These are phyloP conservation scores for Suhomyces guaymorum DNA, from an alignment of 1,139 yeast species.

Conservation along the genomic window DNA sequence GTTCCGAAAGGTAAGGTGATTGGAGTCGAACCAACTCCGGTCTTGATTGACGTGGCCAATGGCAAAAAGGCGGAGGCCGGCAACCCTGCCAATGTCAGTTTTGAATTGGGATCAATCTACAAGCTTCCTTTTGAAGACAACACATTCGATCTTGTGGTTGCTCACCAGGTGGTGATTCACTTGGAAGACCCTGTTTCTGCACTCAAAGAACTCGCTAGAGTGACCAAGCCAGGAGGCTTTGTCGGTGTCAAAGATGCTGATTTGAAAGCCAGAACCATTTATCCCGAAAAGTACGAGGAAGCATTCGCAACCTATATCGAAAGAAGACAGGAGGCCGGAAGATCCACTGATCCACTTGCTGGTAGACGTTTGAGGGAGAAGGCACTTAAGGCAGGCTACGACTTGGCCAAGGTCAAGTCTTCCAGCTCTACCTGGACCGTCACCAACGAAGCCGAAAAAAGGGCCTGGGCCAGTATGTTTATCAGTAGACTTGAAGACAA, in stretches of 20 bases:
- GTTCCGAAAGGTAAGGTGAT: conserved; percentile 28
- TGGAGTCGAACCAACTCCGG: conserved; percentile 38
- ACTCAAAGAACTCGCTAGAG: conserved; percentile 13
- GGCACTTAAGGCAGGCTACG: conserved; percentile 25
- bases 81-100: conserved; percentile 24
- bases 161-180: conserved; percentile 43
- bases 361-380: conserved; percentile 20
- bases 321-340: conserved; percentile 9
- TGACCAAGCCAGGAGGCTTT: conserved; percentile 13
- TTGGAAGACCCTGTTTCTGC: conserved; percentile 28
- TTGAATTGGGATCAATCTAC: conserved; percentile 32
- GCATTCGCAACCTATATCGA: conserved; percentile 13
- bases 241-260: conserved; percentile 38
- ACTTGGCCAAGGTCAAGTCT: conserved; percentile 13
- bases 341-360: conserved; percentile 18
- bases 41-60: conserved; percentile 30
- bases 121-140: conserved; percentile 36
- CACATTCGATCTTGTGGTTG: conserved; percentile 39
- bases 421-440: conserved; percentile 21
- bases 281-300: conserved; percentile 23
- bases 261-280: conserved; percentile 18
- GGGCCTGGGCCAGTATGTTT: conserved; percentile 9
- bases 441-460: conserved; percentile 12
- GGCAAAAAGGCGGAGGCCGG: conserved; percentile 10
- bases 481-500: conserved; percentile 17